A percentile compares a stretch with the other conserved stretches of the same genome.
Conservation (phyloP, 2,329 filamentous ascomycete genomes). For the Ophioceras dolichostomum region DNA sequence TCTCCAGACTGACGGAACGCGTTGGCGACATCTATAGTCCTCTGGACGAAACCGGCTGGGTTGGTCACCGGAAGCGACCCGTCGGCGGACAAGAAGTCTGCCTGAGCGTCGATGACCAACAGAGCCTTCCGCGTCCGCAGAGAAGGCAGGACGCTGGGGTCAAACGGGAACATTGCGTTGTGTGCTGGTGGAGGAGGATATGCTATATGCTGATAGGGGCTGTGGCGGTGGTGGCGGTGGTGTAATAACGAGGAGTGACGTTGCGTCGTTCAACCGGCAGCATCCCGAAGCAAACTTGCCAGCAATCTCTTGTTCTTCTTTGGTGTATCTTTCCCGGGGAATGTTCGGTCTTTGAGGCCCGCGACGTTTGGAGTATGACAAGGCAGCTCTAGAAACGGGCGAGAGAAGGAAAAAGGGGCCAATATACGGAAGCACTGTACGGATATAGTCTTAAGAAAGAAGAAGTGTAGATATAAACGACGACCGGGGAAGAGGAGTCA, state of each 20-base stretch:
- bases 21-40: constrained; percentile 52
- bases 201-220: not conserved
- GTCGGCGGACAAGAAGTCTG: constrained; percentile 65
- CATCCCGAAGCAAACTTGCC: too few relatives aligned
- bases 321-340: too few relatives aligned
- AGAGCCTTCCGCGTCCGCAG: constrained; percentile 56
- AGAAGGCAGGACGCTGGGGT: constrained; percentile 40
- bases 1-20: constrained; percentile 61
- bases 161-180: constrained; percentile 41
- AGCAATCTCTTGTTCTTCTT: too few relatives aligned
- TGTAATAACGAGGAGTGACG: not conserved
- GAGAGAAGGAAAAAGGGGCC: too few relatives aligned
- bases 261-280: not conserved
- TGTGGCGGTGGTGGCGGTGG: not conserved
- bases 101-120: constrained; percentile 76
- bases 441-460: too few relatives aligned
- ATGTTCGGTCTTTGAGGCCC: too few relatives aligned
- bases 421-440: too few relatives aligned
- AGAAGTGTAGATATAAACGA: too few relatives aligned
- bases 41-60: constrained; percentile 53
- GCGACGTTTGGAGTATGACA: too few relatives aligned
- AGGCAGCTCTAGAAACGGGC: too few relatives aligned
- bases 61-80: constrained; percentile 56
- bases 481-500: too few relatives aligned
- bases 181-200: constrained; percentile 10